A percentile compares a stretch with the other conserved stretches of the same genome.
Evolutionary conservation across 768 basidiomycete species (phyloP).

Genomic region (Panellus pusillus): DNA sequence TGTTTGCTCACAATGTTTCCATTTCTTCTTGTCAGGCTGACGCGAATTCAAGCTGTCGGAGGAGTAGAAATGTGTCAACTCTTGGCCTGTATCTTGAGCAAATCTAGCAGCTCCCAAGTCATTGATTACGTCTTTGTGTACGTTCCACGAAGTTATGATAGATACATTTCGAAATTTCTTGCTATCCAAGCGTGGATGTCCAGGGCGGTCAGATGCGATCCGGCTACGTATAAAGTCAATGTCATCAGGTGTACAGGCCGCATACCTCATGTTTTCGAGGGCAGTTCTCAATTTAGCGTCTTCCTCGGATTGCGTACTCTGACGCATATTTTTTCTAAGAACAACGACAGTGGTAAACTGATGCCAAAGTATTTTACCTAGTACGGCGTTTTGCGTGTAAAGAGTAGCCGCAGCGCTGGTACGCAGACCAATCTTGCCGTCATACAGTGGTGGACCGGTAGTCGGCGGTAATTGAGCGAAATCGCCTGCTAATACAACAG

Average conservation of each 20-base stretch:
- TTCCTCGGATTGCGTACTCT: conserved; percentile 2
- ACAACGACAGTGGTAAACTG: conserved; percentile 34
- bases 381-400: neutral
- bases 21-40: neutral
- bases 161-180: conserved; percentile 32
- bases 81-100: conserved; percentile 32
- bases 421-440: neutral
- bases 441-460: conserved; percentile 2
- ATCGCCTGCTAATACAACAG: conserved; percentile 35
- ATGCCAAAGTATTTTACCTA: conserved; percentile 25
- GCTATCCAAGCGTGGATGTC: conserved; percentile 8
- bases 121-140: conserved; percentile 39
- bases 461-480: conserved; percentile 35
- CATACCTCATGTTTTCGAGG: conserved; percentile 40
- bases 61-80: conserved; percentile 25
- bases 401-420: neutral
- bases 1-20: neutral
- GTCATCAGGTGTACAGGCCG: conserved; percentile 37
- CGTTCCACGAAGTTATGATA: conserved; percentile 38
- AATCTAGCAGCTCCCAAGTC: conserved; percentile 29
- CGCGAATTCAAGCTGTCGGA: neutral
- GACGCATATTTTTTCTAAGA: conserved; percentile 36
- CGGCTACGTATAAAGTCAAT: conserved; percentile 32
- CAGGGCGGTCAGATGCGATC: conserved; percentile 19
- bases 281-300: conserved; percentile 30